Conservation (phyloP, 129 eudicot species). For the Mikania micrantha region DNA sequence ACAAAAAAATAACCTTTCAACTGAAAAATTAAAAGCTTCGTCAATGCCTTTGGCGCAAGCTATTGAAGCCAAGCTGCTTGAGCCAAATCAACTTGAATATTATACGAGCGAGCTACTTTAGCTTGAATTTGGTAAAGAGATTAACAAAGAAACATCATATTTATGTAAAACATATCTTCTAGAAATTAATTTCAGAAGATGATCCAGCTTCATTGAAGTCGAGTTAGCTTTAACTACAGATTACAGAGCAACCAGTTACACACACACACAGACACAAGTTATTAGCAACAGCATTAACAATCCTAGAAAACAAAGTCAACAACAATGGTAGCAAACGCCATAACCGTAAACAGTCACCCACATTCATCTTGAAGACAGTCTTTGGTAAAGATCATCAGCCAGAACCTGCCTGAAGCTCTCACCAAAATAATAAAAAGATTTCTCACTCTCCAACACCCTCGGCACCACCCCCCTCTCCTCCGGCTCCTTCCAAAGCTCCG, state of each 20-base stretch:
- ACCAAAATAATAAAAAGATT: conserved; percentile 70
- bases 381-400: conserved; percentile 93
- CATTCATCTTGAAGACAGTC: conserved; percentile 79
- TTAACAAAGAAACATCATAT: too few relatives aligned
- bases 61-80: too few relatives aligned
- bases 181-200: background rate
- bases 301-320: background rate
- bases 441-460: conserved; percentile 75
- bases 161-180: too few relatives aligned
- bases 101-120: too few relatives aligned
- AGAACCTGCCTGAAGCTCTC: conserved; percentile 74
- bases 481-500: conserved; percentile 85
- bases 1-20: too few relatives aligned
- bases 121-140: too few relatives aligned
- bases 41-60: too few relatives aligned
- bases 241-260: background rate
- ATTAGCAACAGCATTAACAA: background rate
- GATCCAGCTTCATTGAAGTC: background rate
- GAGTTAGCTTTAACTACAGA: background rate
- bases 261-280: background rate
- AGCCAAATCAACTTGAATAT: too few relatives aligned
- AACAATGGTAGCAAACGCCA: background rate
- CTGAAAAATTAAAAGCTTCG: too few relatives aligned
- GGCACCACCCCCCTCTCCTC: conserved; percentile 70
- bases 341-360: background rate